phyloP scores from a whole-genome alignment of 2,329 filamentous ascomycete genomes.

The Colletotrichum sp. region DNA sequence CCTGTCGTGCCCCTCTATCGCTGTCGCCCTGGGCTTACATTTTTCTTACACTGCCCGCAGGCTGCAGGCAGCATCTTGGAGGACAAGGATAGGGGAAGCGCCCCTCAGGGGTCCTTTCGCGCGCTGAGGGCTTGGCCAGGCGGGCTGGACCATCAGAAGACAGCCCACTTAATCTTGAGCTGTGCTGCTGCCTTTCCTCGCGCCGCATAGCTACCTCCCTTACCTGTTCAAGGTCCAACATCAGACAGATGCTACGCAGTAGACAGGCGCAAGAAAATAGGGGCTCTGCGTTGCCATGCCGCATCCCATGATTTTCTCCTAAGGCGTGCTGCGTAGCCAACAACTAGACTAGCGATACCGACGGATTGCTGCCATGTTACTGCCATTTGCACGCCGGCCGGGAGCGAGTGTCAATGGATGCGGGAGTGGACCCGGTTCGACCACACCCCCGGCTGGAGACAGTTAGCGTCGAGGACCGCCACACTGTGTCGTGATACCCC shows the following conservation, averaged over 20 bases:
- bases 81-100: not conserved
- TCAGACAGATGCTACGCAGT: not conserved
- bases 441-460: not conserved
- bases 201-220: not conserved
- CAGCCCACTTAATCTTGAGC: not conserved
- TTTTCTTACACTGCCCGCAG: not conserved
- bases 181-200: not conserved
- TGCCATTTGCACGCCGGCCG: not conserved
- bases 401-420: not conserved
- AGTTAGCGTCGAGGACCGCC: not conserved
- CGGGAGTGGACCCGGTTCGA: constrained; percentile 1
- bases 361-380: not conserved
- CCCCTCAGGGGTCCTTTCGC: not conserved
- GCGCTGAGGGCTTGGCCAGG: not conserved
- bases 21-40: not conserved
- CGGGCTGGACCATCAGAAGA: not conserved
- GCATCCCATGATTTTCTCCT: not conserved
- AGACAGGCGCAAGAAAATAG: not conserved
- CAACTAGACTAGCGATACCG: not conserved
- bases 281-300: not conserved
- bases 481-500: not conserved
- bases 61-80: not conserved
- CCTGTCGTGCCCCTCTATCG: not conserved
- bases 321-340: not conserved
- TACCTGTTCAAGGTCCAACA: not conserved